Evolutionary conservation across 1,284 basidiomycete species (phyloP), one percentile per base, ranked within the genome.

Genomic region (Somion occarium): DNA sequence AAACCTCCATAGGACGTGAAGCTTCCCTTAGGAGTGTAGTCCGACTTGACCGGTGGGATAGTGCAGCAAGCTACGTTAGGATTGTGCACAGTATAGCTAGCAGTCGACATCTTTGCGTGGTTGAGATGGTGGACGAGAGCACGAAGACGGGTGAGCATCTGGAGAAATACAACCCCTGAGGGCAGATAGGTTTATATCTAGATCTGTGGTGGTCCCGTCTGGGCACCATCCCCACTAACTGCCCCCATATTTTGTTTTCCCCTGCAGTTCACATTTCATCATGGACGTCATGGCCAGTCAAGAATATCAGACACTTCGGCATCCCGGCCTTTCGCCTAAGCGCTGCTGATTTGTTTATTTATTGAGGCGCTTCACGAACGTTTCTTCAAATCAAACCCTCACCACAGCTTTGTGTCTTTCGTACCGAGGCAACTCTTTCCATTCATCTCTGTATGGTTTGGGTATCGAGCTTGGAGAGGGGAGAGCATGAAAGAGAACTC

Each of bases 61-160:
- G 72, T 69, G 71, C 82, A 84, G 69, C 83, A 85, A 37, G 81
- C 78, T 30, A 65, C 66, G 67, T 82, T 82, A 39, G 73, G 72
- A 64, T 80, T 79, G 68, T 82, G 76, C 18, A 76, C 63, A 9
- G 66, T 61, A 24, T 70, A 67, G 30, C 66, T 60, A 22, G 71
- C 67, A 30, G 55, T 56, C n/a, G 73, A 69, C 71, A 76, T 76
- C 34, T 57, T 64, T 25, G 60, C 57, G 52, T 54, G 64, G 56
- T 68, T 67, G 56, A 78, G 59, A 53, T 75, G 74, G 55, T 70
- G 67, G 53, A 69, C 53, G 54, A 78, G 60, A 49, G 65, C 58
- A 51, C 73, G 69, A 46, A 79, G 66, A 50, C 76, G 71, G 54
- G 67, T 57, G 48, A 74, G 53, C 73, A 77, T 77, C 48, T n/a